Base-by-base conservation (phyloP, 2,329 filamentous ascomycete species). In the Xylariaceae sp. region DNA sequence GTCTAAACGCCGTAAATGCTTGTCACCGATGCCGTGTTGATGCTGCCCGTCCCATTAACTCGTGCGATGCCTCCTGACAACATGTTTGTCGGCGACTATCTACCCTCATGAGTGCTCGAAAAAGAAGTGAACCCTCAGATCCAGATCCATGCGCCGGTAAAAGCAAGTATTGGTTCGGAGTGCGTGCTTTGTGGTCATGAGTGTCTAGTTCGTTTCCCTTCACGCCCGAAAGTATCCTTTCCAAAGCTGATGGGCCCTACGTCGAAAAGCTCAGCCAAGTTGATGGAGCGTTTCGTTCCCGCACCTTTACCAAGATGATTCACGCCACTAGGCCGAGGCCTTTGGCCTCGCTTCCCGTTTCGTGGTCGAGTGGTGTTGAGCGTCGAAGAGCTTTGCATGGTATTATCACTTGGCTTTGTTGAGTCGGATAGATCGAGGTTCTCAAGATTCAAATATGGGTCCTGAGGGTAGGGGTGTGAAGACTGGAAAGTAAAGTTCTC, bases 231-330 rank as follows among this genome's bases (percentile, higher is more conserved):
- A 26, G 71, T 60, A 46, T 87, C 83, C 56, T 83, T 84, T 33
- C 77, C 77, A 44, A 76, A 71, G 24, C 74, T 74, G 38, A 85
- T 61, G 49, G 78, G 80, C 39, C 79, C 78, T 7, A 86, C 68
- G 55, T 88, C 85, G 57, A 89, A 89, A 40, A 89, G 81, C 55
- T 90, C 86, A 18, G 80, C 78, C 54, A 87, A 76, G 53, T 86
- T 84, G 52, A 87, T 74, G 54, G 85, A 78, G 32, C 86, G 76
- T 63, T 91, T 91, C 52, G 80, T 74, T 2, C 86, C 86, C 8
- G 83, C 78, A 6, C 79, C 81, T 44, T 75, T 74, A 4, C 81
- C 80, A 8, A 87, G 65, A 36, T 75, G 70, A 49, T 53, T 61
- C 19, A 60, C 47, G 7, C 56, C 36, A 16, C 42, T 12, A n/a